Evolutionary conservation across 2,329 filamentous ascomycete genomes (phyloP).

Genomic region (Exophiala lecanii-corni): DNA sequence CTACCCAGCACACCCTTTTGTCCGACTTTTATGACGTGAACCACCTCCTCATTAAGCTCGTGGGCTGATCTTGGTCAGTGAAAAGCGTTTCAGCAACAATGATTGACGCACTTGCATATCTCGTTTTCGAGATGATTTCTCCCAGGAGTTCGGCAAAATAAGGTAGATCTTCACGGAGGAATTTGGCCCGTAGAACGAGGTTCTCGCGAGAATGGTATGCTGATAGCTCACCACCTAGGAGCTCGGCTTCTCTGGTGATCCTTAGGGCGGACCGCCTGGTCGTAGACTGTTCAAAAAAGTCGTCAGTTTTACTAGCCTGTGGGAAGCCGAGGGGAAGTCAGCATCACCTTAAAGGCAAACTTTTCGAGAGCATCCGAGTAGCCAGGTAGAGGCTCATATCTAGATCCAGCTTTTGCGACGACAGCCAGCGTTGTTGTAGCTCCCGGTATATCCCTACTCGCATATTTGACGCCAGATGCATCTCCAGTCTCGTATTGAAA

Average conservation of each 20-base stretch:
- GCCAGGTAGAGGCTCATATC: slow-evolving; percentile 86
- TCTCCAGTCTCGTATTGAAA: slow-evolving; percentile 86
- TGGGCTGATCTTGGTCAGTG: slow-evolving; percentile 55
- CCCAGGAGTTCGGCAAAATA: slow-evolving; percentile 96
- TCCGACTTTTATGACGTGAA: slow-evolving; percentile 69
- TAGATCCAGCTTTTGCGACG: slow-evolving; percentile 88
- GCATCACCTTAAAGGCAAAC: slow-evolving; percentile 92
- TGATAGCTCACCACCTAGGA: slow-evolving; percentile 84
- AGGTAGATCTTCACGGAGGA: slow-evolving; percentile 89
- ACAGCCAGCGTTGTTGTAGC: slow-evolving; percentile 87
- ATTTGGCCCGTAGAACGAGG: slow-evolving; percentile 86
- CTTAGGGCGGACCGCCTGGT: slow-evolving; percentile 81
- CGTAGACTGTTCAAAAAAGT: slow-evolving; percentile 61
- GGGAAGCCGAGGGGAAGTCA: too few species aligned
- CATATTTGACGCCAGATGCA: slow-evolving; percentile 83
- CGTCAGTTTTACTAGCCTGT: slow-evolving; percentile 5
- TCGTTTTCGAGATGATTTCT: slow-evolving; percentile 84
- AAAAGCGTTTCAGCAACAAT: not conserved
- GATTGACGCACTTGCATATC: slow-evolving; percentile 63
- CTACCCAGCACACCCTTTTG: slow-evolving; percentile 66
- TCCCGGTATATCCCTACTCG: slow-evolving; percentile 81
- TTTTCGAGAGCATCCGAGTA: slow-evolving; percentile 85
- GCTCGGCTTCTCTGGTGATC: slow-evolving; percentile 91
- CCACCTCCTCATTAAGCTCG: slow-evolving; percentile 85
- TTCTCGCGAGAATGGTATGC: slow-evolving; percentile 91